Conservation (phyloP, 352 stramenopile species). For the Phytophthora cactorum region DNA sequence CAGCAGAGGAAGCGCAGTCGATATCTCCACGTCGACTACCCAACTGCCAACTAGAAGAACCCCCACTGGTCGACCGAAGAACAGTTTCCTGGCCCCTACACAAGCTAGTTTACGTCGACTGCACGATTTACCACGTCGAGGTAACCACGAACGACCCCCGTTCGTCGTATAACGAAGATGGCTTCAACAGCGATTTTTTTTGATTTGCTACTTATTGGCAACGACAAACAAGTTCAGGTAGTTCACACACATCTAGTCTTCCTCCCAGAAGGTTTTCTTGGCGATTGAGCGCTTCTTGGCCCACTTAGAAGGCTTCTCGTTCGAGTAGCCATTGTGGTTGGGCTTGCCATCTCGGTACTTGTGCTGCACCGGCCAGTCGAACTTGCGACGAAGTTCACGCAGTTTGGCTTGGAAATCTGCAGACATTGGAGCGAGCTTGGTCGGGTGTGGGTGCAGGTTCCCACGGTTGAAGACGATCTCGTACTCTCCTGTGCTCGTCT, state of each 20-base stretch:
- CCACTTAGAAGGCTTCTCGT: constrained; percentile 54
- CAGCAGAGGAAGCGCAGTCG: constrained; percentile 28
- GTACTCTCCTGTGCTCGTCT: constrained; percentile 19
- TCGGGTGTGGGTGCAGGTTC: constrained; percentile 62
- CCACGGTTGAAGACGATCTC: constrained; percentile 69
- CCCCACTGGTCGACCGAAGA: constrained; percentile 36
- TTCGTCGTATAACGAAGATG: constrained; percentile 39
- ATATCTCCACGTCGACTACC: constrained; percentile 33
- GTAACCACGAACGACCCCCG: constrained; percentile 39
- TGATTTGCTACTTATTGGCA: too few species aligned
- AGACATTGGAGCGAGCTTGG: constrained; percentile 49
- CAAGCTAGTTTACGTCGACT: constrained; percentile 69
- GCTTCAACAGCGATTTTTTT: too few species aligned
- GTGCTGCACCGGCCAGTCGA: constrained; percentile 48
- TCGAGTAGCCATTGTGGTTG: constrained; percentile 51
- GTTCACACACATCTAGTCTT: constrained; percentile 14
- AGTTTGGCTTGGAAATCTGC: constrained; percentile 44
- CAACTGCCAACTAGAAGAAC: constrained; percentile 25
- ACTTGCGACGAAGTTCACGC: constrained; percentile 31
- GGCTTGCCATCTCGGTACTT: constrained; percentile 47
- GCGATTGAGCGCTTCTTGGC: constrained; percentile 41
- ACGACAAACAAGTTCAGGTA: too few species aligned
- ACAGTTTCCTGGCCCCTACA: constrained; percentile 70
- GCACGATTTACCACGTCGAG: constrained; percentile 34
- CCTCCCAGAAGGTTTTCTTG: constrained; percentile 47